Conservation (phyloP, 192 early-diverging fungal species). For the Chytriomyces confervae region DNA sequence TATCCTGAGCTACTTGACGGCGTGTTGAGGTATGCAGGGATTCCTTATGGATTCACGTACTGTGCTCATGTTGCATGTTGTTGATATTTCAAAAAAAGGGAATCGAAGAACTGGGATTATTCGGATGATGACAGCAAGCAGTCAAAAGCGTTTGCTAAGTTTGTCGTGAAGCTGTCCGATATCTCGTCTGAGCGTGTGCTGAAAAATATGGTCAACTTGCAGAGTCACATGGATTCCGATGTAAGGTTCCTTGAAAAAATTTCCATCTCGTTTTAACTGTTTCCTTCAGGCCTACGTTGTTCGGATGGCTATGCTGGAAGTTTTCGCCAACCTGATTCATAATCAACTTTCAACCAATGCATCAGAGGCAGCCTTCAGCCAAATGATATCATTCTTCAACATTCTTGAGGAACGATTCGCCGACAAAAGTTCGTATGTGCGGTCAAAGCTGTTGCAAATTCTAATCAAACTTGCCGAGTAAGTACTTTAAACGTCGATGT, state of each 20-base stretch:
- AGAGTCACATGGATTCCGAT: slow-evolving; percentile 87
- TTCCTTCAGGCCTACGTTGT: slow-evolving; percentile 77
- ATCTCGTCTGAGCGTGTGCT: slow-evolving; percentile 79
- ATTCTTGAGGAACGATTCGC: slow-evolving; percentile 90
- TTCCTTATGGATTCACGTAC: no score
- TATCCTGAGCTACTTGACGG: slow-evolving; percentile 30
- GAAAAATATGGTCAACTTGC: slow-evolving; percentile 87
- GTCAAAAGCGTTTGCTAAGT: slow-evolving; percentile 84
- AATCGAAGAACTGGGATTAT: slow-evolving; percentile 39
- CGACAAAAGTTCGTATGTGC: slow-evolving; percentile 84
- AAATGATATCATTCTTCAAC: slow-evolving; percentile 88
- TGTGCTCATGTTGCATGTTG: not conserved
- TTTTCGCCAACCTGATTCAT: slow-evolving; percentile 84
- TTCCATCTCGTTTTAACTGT: not conserved
- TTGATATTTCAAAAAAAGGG: slow-evolving; percentile 5
- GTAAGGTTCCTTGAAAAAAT: slow-evolving; percentile 48
- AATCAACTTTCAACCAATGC: slow-evolving; percentile 69
- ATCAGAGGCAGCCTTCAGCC: slow-evolving; percentile 70
- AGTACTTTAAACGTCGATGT: slow-evolving; percentile 28
- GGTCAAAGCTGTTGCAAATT: slow-evolving; percentile 88
- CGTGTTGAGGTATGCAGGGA: slow-evolving; percentile 16
- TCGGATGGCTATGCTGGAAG: slow-evolving; percentile 86
- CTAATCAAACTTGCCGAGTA: slow-evolving; percentile 81
- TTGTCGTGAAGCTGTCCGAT: slow-evolving; percentile 84
- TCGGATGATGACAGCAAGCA: slow-evolving; percentile 69